Base-by-base conservation (phyloP, 192 early-diverging fungal genomes). In the Backusella australiensis region DNA sequence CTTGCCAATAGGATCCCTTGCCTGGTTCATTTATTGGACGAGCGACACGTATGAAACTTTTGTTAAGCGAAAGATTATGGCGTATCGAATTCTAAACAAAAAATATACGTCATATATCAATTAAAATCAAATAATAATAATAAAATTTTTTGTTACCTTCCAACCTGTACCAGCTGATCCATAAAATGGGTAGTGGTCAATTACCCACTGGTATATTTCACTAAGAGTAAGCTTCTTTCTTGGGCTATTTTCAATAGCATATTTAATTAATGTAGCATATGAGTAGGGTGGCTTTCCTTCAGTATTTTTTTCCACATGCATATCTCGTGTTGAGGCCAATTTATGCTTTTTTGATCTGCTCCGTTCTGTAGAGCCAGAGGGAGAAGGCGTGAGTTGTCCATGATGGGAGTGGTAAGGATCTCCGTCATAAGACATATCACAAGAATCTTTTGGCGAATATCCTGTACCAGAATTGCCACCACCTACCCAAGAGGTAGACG, bases 1-100 rank as follows among this genome's bases (percentile, higher is more conserved):
- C 89, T 1, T 90, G 91, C 93, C 93, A 95, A 73, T 93, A 95
- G 34, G 92, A 90, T n/a, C 93, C 93, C 82, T 95, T 95, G 32
- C 93, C 93, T 23, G 93, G 93, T 77, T 95, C 93, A 78, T 93
- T 93, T 77, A 91, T 90, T 14, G 92, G 90, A 32, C 94, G 86
- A 23, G 92, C 86, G 4, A 94, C 90, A 59, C 91, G 88, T 32
- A 93, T 84, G 82, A 96, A 96, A 19, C 83, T 85, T 70, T 92
- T 93, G 78, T 95, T 95, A 44, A 95, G 87, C 8, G 91, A 92
- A 41, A 96, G 77, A 78, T 95, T 95, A 82, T 96, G 94, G 34
- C 94, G 88, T 73, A 96, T 91, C 17, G 94, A 96, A 73, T 96
- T 96, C 91, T 93, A 89, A 44, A 72, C 15, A 66, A 68, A 71